Evolutionary conservation across 202 grass and related monocot genomes (phyloP), one percentile per base, ranked within the genome.

Genomic region (Schoenoplectus tabernaemontani): DNA sequence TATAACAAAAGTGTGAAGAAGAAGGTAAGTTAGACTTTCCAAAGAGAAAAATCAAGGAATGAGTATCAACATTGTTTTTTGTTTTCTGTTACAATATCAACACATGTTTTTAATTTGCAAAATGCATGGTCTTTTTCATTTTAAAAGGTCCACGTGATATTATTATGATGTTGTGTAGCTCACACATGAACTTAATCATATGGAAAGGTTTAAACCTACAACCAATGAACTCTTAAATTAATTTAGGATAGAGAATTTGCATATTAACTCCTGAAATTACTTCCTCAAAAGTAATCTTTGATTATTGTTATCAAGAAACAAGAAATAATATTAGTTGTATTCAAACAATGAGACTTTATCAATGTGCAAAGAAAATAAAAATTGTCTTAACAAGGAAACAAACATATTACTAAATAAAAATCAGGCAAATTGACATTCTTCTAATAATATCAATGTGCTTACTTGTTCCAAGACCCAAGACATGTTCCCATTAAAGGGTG

Each of bases 371-470:
- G 11, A 26, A 58, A n/a, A n/a, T n/a, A n/a, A n/a, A n/a, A n/a
- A n/a, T n/a, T n/a, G 36, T 43, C 57, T 15, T 47, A 28, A 13
- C 42, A 28, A 33, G 36, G 36, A 54, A 48, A 44, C 33, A 79
- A 34, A 47, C 9, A 46, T n/a, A n/a, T n/a, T 22, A 62, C 20
- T 11, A 38, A 79, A 34, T 79, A 20, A 41, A 78, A n/a, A n/a
- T n/a, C 32, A 84, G 32, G 41, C 36, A 57, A 22, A 28, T 47
- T 22, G 47, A 51, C 24, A 72, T 22, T 51, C 47, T 54, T 34
- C 7, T 17, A 48, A 54, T 53, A 71, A 9, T 30, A 57, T 9
- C 75, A 16, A 41, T 26, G n/a, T 68, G 90, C 85, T 57, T 89
- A 85, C 47, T 67, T 85, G 57, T 92, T n/a, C n/a, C n/a, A n/a